Evolutionary conservation across 2,329 filamentous ascomycete genomes (phyloP), one percentile per base, ranked within the genome.

Genomic region (Boeremia exigua): DNA sequence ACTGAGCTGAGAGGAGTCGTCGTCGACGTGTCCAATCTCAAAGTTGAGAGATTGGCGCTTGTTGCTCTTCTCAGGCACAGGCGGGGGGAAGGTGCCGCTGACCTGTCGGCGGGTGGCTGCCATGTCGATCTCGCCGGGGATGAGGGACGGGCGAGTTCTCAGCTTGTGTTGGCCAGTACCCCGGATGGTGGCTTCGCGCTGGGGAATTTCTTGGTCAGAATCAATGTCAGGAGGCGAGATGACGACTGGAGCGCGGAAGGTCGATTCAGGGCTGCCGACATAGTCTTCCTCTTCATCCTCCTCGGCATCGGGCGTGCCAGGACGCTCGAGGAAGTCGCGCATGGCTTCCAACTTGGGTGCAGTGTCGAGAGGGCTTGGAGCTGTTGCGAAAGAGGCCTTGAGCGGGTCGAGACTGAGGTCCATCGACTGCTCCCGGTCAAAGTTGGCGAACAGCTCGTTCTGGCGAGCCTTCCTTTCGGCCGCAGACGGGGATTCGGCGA

Each of bases 131-230:
- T 98, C 94, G 1, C 91, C 88, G 1, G 92, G 93, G 0, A 93
- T 96, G 34, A 92, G 86, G 2, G 94, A 97, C 14, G 92, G 87
- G 30, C 94, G 86, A 0, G 93, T 95, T 81, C 96, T 97, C 36
- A 98, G 83, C 74, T 88, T 92, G 53, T 56, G 53, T 10, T 91
- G 91, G 7, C 92, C 91, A 19, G 90, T 88, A 8, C 92, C 90
- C 74, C 94, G 95, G 77, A 98, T 93, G 0, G 94, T 97, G 4
- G 94, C 92, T 43, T 91, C 79, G 42, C 87, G 86, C 66, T 96
- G 92, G 1, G 94, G 92, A 54, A 98, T 86, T 32, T 81, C 82
- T 2, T 87, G 86, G 0, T 86, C 85, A 40, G 86, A 82, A 14
- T 76, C 74, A 2, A 79, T 72, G 7, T 63, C 75, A 61, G 72